phyloP scores from a whole-genome alignment of 2,329 filamentous ascomycete species.

The Fusarium irregulare region DNA sequence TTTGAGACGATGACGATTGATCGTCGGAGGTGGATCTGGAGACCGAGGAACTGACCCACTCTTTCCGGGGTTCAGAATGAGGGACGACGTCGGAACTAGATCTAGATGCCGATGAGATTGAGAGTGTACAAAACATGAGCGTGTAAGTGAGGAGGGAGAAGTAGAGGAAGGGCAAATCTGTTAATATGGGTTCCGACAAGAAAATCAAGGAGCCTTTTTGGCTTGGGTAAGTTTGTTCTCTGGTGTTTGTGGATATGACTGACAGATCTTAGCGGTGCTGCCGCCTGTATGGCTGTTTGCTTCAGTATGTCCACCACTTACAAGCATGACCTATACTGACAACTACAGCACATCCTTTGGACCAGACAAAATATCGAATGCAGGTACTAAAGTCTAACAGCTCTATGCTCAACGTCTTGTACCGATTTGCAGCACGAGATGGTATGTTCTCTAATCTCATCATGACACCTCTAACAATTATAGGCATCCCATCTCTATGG shows the following conservation, averaged over 20 bases:
- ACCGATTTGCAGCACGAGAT: constrained; percentile 54
- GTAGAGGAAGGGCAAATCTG: not conserved
- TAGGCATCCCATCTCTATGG: constrained; percentile 57
- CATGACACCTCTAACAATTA: not conserved
- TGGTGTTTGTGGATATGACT: not conserved
- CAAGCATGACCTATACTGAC: not conserved
- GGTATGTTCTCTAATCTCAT: constrained; percentile 39
- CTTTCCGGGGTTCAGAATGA: constrained; percentile 27
- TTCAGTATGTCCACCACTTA: constrained; percentile 52
- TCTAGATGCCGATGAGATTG: constrained; percentile 26
- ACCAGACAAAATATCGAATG: constrained; percentile 61
- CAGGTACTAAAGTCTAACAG: constrained; percentile 56
- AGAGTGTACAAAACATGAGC: constrained; percentile 28
- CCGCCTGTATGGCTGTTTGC: constrained; percentile 59
- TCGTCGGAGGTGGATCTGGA: constrained; percentile 35
- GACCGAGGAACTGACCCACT: constrained; percentile 33
- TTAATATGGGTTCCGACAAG: constrained; percentile 33
- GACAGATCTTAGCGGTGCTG: constrained; percentile 51
- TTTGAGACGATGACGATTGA: constrained; percentile 32
- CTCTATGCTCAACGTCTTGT: constrained; percentile 55
- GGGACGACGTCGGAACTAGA: constrained; percentile 17
- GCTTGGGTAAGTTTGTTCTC: constrained; percentile 52
- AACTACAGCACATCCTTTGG: constrained; percentile 55
- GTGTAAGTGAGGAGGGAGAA: not conserved
- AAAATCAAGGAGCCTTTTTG: constrained; percentile 56